Conservation (phyloP, 306 rosid genomes). For the Vigna hirtella region DNA sequence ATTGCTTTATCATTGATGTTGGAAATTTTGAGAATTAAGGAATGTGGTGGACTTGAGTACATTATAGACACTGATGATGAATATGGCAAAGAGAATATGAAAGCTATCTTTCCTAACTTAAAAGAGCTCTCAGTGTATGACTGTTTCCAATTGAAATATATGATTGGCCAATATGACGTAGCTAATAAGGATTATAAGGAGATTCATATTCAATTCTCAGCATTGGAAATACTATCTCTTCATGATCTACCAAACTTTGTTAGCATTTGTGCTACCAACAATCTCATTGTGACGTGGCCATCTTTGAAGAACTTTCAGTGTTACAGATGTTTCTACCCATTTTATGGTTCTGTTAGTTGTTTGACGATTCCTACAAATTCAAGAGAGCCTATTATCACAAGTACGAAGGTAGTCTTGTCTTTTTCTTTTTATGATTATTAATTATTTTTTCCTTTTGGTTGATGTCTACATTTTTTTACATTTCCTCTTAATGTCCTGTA, state of each 20-base stretch:
- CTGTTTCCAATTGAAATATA: neutral
- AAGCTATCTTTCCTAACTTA: neutral
- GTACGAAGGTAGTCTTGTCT: neutral
- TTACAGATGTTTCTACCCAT: neutral
- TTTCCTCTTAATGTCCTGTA: neutral
- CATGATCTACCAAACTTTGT: neutral
- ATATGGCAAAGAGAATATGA: neutral
- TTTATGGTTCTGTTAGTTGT: no score
- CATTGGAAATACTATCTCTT: neutral
- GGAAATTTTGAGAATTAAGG: neutral
- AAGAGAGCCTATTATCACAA: no score
- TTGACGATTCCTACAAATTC: no score
- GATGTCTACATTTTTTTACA: neutral
- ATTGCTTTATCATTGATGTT: neutral
- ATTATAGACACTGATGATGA: no score
- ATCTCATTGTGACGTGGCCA: neutral
- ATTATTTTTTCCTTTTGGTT: neutral
- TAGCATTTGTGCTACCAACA: neutral
- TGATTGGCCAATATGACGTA: neutral
- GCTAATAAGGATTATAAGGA: neutral
- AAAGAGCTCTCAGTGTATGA: fast-evolving
- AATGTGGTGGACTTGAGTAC: neutral
- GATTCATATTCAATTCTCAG: neutral
- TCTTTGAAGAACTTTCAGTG: neutral
- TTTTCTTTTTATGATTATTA: no score